Conservation (phyloP, 768 basidiomycete species). For the Mrakia blollopis region DNA sequence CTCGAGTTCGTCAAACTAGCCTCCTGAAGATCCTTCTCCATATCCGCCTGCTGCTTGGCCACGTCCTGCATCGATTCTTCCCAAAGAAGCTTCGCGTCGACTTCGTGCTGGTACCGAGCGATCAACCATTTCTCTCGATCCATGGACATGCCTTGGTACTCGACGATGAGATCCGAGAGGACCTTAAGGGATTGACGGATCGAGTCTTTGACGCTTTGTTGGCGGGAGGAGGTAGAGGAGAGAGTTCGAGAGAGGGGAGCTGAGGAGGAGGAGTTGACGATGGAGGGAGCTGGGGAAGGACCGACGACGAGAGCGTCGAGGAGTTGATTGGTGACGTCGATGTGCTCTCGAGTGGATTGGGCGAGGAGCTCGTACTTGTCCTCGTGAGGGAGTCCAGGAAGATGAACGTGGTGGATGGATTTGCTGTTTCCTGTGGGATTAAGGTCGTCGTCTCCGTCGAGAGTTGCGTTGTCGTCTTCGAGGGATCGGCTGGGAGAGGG, state of each 20-base stretch:
- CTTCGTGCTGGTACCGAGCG: constrained; percentile 57
- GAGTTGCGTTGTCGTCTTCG: constrained; percentile 22
- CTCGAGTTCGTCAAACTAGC: constrained; percentile 54
- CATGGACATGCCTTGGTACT: constrained; percentile 63
- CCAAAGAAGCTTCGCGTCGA: constrained; percentile 72
- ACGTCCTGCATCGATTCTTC: constrained; percentile 83
- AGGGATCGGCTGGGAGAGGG: constrained; percentile 19
- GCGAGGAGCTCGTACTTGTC: constrained; percentile 55
- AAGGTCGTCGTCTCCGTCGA: constrained; percentile 32
- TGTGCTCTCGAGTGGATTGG: constrained; percentile 54
- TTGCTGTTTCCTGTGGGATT: constrained; percentile 2
- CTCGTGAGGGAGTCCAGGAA: constrained; percentile 54
- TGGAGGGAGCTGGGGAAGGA: constrained; percentile 11
- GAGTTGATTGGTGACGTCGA: constrained; percentile 69
- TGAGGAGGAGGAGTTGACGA: neutral
- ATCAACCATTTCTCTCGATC: constrained; percentile 66
- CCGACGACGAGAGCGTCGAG: constrained; percentile 50
- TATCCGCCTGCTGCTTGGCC: constrained; percentile 73
- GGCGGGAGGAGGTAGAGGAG: constrained; percentile 41
- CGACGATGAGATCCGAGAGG: constrained; percentile 58
- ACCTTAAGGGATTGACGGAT: constrained; percentile 50
- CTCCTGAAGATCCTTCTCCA: constrained; percentile 71
- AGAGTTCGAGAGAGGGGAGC: constrained; percentile 32
- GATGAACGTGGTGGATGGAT: constrained; percentile 16
- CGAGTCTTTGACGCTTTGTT: constrained; percentile 56